A percentile compares a stretch with the other conserved stretches of the same genome.
Evolutionary conservation across 768 basidiomycete genomes (phyloP).

Genomic region (Tremella mesenterica): DNA sequence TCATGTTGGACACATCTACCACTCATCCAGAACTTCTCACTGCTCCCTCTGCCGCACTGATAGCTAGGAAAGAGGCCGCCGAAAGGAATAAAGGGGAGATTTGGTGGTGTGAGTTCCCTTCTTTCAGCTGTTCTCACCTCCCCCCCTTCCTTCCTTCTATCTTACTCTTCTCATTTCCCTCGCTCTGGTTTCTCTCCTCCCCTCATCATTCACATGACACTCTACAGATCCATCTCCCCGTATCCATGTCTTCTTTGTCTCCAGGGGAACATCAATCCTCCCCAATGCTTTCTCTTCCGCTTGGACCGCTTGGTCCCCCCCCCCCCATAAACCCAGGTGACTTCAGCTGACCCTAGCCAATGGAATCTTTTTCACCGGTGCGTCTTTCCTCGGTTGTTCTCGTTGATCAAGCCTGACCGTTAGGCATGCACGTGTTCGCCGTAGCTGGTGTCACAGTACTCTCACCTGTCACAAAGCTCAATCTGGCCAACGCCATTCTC

Average conservation of each 20-base stretch:
- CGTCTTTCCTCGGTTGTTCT: not conserved
- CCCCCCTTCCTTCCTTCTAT: constrained; percentile 8
- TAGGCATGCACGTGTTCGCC: constrained; percentile 54
- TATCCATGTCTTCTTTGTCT: not conserved
- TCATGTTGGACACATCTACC: no score
- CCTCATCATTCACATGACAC: not conserved
- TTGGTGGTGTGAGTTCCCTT: no score
- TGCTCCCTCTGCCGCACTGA: no score
- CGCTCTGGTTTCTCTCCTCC: not conserved
- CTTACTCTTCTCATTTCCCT: not conserved
- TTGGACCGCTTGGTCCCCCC: no score
- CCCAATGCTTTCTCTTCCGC: not conserved
- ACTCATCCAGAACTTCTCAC: no score
- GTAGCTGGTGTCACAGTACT: constrained; percentile 51
- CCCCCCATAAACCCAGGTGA: no score
- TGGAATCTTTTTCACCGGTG: constrained; percentile 28
- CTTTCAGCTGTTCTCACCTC: constrained; percentile 41
- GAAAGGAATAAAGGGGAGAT: no score
- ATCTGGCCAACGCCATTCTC: constrained; percentile 51
- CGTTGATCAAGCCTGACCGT: not conserved
- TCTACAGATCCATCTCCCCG: not conserved
- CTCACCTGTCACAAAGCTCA: constrained; percentile 49
- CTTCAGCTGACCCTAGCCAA: constrained; percentile 15
- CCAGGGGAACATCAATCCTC: not conserved
- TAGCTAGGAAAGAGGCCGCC: no score